phyloP scores from a whole-genome alignment of 1,139 yeast species.

The Saccharomycopsis hybrid region DNA sequence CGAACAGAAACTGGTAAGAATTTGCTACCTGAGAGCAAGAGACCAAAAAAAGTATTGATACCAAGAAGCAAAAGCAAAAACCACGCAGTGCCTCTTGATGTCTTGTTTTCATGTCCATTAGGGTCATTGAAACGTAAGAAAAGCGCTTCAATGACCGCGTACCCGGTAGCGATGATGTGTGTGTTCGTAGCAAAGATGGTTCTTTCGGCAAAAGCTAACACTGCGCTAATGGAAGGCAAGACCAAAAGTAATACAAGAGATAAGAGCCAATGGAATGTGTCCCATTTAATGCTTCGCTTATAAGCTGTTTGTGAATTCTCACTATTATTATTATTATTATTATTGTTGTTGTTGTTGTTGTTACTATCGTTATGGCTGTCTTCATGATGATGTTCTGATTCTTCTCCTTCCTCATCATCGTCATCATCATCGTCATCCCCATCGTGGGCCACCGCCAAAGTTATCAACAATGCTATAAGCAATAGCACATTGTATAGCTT shows the following conservation, averaged over 20 bases:
- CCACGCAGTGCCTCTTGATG: constrained; percentile 63
- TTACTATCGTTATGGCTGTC: too few relatives aligned
- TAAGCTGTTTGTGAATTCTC: constrained; percentile 24
- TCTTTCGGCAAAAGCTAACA: constrained; percentile 48
- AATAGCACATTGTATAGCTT: background rate
- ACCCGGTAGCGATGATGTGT: constrained; percentile 35
- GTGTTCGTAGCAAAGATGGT: constrained; percentile 34
- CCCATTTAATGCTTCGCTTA: constrained; percentile 41
- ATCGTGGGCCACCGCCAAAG: background rate
- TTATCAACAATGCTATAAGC: background rate
- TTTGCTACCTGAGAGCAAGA: constrained; percentile 47
- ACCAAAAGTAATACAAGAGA: constrained; percentile 42
- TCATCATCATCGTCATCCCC: background rate
- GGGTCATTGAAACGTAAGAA: constrained; percentile 56
- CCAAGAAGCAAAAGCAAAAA: constrained; percentile 44
- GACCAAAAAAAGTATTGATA: constrained; percentile 46
- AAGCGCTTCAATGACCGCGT: constrained; percentile 49
- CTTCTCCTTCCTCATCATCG: background rate
- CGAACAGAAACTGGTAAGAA: constrained; percentile 32
- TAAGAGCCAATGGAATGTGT: constrained; percentile 59
- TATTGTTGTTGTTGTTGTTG: too few relatives aligned
- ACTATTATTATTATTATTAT: too few relatives aligned
- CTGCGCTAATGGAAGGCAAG: constrained; percentile 49
- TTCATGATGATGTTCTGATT: too few relatives aligned
- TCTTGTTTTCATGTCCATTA: constrained; percentile 56